phyloP scores from a whole-genome alignment of 2,329 filamentous ascomycete genomes.

The Penicillium verrucosum region DNA sequence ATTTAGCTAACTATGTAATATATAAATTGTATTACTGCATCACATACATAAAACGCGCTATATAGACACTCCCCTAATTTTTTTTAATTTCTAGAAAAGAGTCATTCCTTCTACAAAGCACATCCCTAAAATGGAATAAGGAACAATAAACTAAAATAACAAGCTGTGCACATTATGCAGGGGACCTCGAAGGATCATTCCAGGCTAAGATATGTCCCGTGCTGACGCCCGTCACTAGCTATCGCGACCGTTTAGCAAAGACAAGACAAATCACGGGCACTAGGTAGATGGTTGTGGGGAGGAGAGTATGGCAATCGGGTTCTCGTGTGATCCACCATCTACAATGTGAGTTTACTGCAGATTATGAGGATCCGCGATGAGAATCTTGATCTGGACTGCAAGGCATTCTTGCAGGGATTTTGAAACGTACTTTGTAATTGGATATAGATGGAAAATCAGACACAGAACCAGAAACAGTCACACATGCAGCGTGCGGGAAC shows the following conservation, averaged over 20 bases:
- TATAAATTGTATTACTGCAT: not conserved
- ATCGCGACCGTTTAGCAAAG: not conserved
- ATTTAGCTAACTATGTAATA: not conserved
- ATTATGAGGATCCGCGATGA: not conserved
- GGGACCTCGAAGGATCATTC: not conserved
- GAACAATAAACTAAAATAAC: not conserved
- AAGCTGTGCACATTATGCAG: not conserved
- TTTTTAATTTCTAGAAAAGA: constrained; percentile 10
- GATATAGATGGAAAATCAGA: not conserved
- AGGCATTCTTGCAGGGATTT: not conserved
- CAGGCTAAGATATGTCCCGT: not conserved
- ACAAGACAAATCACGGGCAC: not conserved
- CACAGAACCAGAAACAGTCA: not conserved
- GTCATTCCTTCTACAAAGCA: constrained; percentile 8
- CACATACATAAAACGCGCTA: constrained; percentile 12
- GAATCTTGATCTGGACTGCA: not conserved
- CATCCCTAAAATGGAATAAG: constrained; percentile 2
- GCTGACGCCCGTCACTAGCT: not conserved
- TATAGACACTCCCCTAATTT: not conserved
- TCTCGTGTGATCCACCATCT: not conserved
- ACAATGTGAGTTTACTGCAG: not conserved
- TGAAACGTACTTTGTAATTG: not conserved
- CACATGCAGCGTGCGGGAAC: not conserved
- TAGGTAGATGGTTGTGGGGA: not conserved
- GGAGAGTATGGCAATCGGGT: not conserved